Evolutionary conservation across 139 green algal genomes (phyloP).

Genomic region (Picocystis salinarum): DNA sequence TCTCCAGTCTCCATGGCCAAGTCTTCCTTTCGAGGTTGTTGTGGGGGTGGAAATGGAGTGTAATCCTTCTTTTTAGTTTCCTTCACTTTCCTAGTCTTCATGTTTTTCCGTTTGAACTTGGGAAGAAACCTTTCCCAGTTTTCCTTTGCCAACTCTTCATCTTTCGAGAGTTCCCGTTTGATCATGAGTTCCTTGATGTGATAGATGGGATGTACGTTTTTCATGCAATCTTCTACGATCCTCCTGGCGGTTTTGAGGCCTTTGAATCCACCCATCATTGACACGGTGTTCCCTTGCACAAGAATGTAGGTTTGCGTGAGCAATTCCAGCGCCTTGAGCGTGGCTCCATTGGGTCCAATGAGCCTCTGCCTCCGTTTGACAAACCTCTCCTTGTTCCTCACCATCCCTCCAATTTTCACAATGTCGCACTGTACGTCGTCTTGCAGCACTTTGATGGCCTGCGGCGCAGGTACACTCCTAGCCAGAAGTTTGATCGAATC

Average conservation of each 20-base stretch:
- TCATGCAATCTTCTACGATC: constrained; percentile 96
- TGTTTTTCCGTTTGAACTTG: constrained; percentile 99
- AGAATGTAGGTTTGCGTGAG: constrained; percentile 94
- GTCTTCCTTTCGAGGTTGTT: constrained; percentile 72
- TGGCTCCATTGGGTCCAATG: constrained; percentile 86
- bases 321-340: constrained; percentile 95
- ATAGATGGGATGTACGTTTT: constrained; percentile 97
- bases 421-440: constrained; percentile 93
- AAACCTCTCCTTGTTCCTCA: constrained; percentile 84
- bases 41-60: constrained; percentile 90
- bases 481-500: constrained; percentile 98
- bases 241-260: constrained; percentile 78
- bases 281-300: constrained; percentile 88
- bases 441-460: constrained; percentile 79
- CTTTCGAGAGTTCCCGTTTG: constrained; percentile 91
- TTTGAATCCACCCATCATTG: constrained; percentile 80
- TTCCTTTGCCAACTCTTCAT: constrained; percentile 60
- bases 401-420: constrained; percentile 91
- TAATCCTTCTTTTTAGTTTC: constrained; percentile 64
- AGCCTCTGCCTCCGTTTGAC: constrained; percentile 90
- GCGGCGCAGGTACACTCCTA: constrained; percentile 68
- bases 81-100: constrained; percentile 63
- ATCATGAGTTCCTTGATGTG: constrained; percentile 99
- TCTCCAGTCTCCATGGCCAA: constrained; percentile 74
- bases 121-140: constrained; percentile 97